A percentile compares a stretch with the other conserved stretches of the same genome.
Evolutionary conservation across 1,284 basidiomycete genomes (phyloP).

Genomic region (Rhodotorula mucilaginosa): DNA sequence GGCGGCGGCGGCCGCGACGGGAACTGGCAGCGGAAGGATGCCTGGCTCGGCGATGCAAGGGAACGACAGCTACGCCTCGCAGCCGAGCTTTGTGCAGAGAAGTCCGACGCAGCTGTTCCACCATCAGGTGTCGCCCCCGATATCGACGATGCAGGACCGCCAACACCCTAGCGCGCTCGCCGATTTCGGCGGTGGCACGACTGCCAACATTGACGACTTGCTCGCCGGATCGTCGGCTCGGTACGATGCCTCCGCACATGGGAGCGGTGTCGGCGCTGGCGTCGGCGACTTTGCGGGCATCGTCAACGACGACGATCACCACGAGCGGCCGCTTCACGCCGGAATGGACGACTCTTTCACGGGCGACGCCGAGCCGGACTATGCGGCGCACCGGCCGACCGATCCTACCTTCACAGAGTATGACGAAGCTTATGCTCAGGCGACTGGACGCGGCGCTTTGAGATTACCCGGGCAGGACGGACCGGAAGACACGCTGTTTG

Average conservation of each 20-base stretch:
- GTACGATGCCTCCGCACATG: conserved; percentile 8
- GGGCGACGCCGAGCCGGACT: conserved; percentile 7
- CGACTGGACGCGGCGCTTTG: conserved; percentile 9
- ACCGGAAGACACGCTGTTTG: conserved; percentile 41
- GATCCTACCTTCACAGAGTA: conserved; percentile 11
- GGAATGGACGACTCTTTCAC: conserved; percentile 12
- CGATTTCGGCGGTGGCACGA: conserved; percentile 50
- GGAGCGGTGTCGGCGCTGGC: neutral
- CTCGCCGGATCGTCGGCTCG: conserved; percentile 8
- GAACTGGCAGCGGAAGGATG: neutral
- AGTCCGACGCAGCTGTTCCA: conserved; percentile 13
- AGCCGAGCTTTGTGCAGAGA: conserved; percentile 14
- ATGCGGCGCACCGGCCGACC: neutral
- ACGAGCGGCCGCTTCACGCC: too few species aligned
- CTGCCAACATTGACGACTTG: conserved; percentile 45
- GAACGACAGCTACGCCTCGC: conserved; percentile 11
- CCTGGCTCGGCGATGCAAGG: neutral
- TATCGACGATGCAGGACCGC: neutral
- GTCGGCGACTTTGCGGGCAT: conserved; percentile 25
- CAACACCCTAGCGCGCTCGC: conserved; percentile 6
- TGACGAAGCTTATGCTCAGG: conserved; percentile 2
- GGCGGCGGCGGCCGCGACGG: neutral
- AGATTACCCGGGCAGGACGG: conserved; percentile 27
- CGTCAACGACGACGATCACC: conserved; percentile 31
- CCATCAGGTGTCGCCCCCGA: neutral